Conservation (phyloP, 306 rosid genomes). For the Chamaecrista fasciculata region DNA sequence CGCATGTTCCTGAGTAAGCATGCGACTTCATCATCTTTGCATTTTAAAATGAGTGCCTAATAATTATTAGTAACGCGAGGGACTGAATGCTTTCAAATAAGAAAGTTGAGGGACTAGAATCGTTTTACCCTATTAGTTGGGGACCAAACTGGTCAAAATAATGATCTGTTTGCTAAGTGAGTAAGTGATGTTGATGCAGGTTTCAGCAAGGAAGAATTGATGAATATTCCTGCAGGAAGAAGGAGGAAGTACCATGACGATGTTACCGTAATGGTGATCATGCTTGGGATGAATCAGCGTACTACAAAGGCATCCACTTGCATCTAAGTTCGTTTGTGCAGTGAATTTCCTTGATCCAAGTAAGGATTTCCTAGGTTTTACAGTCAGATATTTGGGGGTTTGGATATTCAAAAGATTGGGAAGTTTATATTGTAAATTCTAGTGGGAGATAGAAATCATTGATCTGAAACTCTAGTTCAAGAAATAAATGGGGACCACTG, state of each 20-base stretch:
- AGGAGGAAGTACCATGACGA: conserved; percentile 97
- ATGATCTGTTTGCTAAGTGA: neutral
- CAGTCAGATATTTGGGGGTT: too few relatives aligned
- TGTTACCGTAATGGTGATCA: conserved; percentile 83
- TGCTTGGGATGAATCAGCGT: conserved; percentile 81
- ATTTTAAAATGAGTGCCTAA: too few relatives aligned
- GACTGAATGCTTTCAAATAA: too few relatives aligned
- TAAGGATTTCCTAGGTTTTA: conserved; percentile 6
- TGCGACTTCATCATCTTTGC: neutral
- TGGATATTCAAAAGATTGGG: too few relatives aligned
- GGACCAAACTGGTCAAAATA: too few relatives aligned
- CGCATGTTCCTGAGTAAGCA: neutral
- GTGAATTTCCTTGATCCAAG: conserved; percentile 17
- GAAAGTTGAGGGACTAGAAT: too few relatives aligned
- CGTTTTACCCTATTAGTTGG: too few relatives aligned
- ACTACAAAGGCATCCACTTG: conserved; percentile 91
- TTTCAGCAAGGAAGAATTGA: conserved; percentile 84
- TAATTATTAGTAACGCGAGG: too few relatives aligned
- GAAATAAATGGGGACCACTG: too few relatives aligned
- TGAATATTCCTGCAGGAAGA: conserved; percentile 86
- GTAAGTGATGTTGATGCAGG: conserved; percentile 46
- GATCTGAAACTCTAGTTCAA: too few relatives aligned
- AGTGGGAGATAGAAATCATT: too few relatives aligned
- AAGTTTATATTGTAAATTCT: too few relatives aligned
- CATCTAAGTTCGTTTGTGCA: conserved; percentile 35